Evolutionary conservation across 179 eudicot genomes (phyloP).

Genomic region (Pouteria campechiana): DNA sequence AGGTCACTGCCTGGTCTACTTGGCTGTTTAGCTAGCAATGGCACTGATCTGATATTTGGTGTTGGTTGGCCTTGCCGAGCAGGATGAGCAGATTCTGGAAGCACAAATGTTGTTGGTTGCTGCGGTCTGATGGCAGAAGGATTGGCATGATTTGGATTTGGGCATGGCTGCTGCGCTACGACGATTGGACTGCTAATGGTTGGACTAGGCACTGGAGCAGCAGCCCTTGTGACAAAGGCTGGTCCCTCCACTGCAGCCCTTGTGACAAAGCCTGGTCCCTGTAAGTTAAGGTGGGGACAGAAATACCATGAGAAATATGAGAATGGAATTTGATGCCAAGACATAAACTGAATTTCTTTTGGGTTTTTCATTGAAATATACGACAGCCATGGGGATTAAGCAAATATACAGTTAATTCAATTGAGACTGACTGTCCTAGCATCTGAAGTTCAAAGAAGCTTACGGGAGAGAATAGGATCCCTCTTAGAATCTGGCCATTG

Average conservation of each 20-base stretch:
- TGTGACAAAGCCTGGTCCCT: slow-evolving; percentile 39
- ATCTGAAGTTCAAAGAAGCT: slow-evolving; percentile 1
- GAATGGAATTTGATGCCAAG: not conserved
- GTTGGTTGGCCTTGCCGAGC: slow-evolving; percentile 13
- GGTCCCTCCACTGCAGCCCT: no score
- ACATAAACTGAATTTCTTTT: no score
- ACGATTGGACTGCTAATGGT: slow-evolving; percentile 10
- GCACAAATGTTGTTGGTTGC: not conserved
- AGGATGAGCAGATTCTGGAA: slow-evolving; percentile 6
- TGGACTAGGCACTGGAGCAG: no score
- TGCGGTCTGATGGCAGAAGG: slow-evolving; percentile 7
- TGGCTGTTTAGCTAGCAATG: slow-evolving; percentile 14
- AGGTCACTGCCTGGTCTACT: slow-evolving; percentile 43
- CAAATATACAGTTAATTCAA: no score
- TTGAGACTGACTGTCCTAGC: no score
- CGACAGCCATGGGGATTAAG: no score
- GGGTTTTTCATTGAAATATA: not conserved
- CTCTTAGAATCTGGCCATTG: slow-evolving; percentile 67
- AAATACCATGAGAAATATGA: not conserved
- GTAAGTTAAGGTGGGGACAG: not conserved
- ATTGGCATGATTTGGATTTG: slow-evolving; percentile 3
- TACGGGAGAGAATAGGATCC: slow-evolving; percentile 76
- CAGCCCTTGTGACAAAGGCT: slow-evolving; percentile 15
- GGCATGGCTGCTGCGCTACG: slow-evolving; percentile 6
- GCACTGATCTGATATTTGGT: slow-evolving; percentile 8